Evolutionary conservation across 2,329 filamentous ascomycete genomes (phyloP).

Genomic region (Aspergillus japonicus): DNA sequence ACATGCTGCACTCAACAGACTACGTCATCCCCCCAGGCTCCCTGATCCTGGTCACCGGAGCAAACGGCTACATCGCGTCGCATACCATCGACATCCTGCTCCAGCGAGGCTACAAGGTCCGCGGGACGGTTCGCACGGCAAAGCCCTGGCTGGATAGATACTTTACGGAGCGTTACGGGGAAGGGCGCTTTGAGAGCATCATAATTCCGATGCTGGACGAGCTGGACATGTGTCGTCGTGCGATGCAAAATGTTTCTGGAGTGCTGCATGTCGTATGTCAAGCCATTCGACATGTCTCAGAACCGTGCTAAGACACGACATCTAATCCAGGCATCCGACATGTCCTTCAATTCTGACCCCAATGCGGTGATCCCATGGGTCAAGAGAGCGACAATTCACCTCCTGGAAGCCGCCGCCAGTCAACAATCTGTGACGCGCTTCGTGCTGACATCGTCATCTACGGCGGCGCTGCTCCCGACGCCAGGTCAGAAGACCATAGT

Average conservation of each 20-base stretch:
- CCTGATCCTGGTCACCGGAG: slow-evolving; percentile 46
- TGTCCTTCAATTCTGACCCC: slow-evolving; percentile 13
- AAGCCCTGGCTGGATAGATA: slow-evolving; percentile 32
- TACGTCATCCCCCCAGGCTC: slow-evolving; percentile 16
- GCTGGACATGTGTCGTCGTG: neutral
- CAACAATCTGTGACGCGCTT: slow-evolving; percentile 14
- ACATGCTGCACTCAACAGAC: neutral
- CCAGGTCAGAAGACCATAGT: neutral
- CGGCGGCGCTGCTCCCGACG: slow-evolving; percentile 2
- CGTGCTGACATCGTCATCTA: slow-evolving; percentile 22
- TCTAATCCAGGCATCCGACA: slow-evolving; percentile 9
- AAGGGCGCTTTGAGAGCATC: neutral
- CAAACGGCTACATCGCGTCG: slow-evolving; percentile 45
- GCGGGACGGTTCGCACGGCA: slow-evolving; percentile 44
- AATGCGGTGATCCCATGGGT: slow-evolving; percentile 11
- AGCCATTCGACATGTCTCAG: neutral
- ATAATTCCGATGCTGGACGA: neutral
- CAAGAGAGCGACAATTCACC: slow-evolving; percentile 8
- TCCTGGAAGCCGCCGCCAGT: slow-evolving; percentile 15
- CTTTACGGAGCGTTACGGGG: slow-evolving; percentile 24
- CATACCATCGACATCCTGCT: slow-evolving; percentile 44
- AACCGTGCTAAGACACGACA: neutral
- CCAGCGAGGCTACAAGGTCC: slow-evolving; percentile 41
- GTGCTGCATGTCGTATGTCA: neutral
- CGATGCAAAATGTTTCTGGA: neutral